These are phyloP conservation scores for Urochloa ruziziensis DNA, from an alignment of 176 grass and related monocot species.

Conservation along the genomic window DNA sequence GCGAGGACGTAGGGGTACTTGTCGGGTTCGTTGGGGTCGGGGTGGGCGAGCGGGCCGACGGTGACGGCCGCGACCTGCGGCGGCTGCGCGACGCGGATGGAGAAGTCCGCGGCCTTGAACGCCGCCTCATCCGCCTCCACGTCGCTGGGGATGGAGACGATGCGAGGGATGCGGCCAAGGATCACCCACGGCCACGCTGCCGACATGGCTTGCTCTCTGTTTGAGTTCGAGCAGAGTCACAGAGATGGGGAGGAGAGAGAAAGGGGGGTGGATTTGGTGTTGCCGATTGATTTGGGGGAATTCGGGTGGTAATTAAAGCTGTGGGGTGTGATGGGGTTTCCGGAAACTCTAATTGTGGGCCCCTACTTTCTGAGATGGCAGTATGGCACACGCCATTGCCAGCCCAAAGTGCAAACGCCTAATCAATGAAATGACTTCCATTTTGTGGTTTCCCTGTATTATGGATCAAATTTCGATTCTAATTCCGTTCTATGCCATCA, in stretches of 20 bases:
- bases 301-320: not conserved
- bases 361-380: no score
- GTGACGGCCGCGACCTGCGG: not conserved
- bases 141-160: not conserved
- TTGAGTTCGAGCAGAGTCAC: not conserved
- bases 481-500: no score
- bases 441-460: no score
- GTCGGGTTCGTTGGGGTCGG: not conserved
- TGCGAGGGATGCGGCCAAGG: not conserved
- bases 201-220: constrained; percentile 9
- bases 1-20: not conserved
- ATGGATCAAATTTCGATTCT: no score
- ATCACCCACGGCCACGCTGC: not conserved
- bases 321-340: not conserved
- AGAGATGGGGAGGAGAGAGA: not conserved
- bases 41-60: not conserved
- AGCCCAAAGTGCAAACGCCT: no score
- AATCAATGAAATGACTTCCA: no score
- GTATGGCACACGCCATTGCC: no score
- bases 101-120: not conserved
- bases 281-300: not conserved
- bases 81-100: not conserved
- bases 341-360: not conserved
- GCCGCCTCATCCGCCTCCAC: not conserved
- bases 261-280: not conserved